These are phyloP conservation scores for Calocybe gambosa DNA, from an alignment of 1,284 basidiomycete genomes.

Conservation along the genomic window DNA sequence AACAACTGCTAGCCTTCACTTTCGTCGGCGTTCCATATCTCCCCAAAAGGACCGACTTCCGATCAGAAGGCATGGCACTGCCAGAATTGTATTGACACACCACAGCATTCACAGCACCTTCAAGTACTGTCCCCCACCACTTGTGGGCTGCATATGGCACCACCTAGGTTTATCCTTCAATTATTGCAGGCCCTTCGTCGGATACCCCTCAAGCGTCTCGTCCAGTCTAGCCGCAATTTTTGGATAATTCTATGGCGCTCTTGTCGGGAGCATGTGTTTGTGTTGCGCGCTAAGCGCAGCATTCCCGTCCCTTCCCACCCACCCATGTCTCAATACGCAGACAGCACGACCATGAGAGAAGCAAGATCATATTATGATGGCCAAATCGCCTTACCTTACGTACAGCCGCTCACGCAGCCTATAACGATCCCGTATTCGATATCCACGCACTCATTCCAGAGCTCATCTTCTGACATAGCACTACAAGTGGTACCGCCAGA, in stretches of 20 bases:
- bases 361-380: not conserved
- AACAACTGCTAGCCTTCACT: too few species aligned
- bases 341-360: not conserved
- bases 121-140: not conserved
- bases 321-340: not conserved
- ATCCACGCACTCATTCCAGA: not conserved
- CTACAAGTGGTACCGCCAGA: conserved; percentile 5
- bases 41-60: too few species aligned
- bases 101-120: not conserved
- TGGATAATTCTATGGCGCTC: conserved; percentile 1
- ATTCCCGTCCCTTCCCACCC: not conserved
- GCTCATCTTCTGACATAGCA: conserved; percentile 1
- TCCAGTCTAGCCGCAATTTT: not conserved
- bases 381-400: not conserved
- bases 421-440: not conserved
- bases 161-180: not conserved
- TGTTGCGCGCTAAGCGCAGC: not conserved
- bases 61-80: too few species aligned
- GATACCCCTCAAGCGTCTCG: not conserved
- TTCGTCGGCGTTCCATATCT: too few species aligned
- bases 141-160: not conserved
- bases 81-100: not conserved
- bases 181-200: conserved; percentile 1
- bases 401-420: not conserved
- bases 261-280: not conserved